A percentile compares a stretch with the other conserved stretches of the same genome.
phyloP scores from a whole-genome alignment of 768 basidiomycete species.

The Tulasnella sp. region DNA sequence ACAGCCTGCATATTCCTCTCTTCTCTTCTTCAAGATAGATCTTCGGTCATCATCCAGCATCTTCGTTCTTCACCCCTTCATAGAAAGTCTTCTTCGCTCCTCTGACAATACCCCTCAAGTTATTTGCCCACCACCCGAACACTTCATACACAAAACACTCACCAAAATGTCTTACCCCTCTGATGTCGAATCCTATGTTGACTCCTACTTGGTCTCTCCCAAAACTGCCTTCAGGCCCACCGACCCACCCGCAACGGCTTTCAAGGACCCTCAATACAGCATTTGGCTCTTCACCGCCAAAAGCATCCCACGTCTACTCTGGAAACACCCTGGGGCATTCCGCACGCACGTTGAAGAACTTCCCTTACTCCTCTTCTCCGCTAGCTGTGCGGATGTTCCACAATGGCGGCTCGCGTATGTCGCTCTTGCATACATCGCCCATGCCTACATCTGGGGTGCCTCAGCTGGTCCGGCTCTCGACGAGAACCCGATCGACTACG shows the following conservation, averaged over 20 bases:
- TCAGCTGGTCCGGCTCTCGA: not conserved
- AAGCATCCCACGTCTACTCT: not conserved
- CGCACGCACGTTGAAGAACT: constrained; percentile 3
- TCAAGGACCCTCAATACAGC: not conserved
- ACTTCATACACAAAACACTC: too few relatives aligned
- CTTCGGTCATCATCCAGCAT: too few relatives aligned
- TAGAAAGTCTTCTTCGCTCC: too few relatives aligned
- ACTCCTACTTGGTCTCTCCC: not conserved
- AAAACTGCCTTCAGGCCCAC: not conserved
- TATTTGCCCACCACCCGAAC: too few relatives aligned
- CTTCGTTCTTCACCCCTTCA: too few relatives aligned
- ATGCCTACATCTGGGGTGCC: constrained; percentile 7
- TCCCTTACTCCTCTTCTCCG: not conserved
- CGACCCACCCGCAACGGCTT: not conserved
- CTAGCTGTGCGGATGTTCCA: not conserved
- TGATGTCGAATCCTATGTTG: constrained; percentile 2
- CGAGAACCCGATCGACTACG: not conserved
- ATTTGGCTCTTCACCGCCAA: constrained; percentile 9
- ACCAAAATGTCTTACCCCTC: not conserved
- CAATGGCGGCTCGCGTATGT: constrained; percentile 8
- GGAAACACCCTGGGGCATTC: constrained; percentile 10
- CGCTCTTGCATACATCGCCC: constrained; percentile 3
- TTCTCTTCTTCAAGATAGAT: too few relatives aligned
- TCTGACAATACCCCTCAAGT: too few relatives aligned
- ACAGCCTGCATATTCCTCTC: too few relatives aligned